Evolutionary conservation across 2,329 filamentous ascomycete species (phyloP).

Genomic region (Calonectria honghensis): DNA sequence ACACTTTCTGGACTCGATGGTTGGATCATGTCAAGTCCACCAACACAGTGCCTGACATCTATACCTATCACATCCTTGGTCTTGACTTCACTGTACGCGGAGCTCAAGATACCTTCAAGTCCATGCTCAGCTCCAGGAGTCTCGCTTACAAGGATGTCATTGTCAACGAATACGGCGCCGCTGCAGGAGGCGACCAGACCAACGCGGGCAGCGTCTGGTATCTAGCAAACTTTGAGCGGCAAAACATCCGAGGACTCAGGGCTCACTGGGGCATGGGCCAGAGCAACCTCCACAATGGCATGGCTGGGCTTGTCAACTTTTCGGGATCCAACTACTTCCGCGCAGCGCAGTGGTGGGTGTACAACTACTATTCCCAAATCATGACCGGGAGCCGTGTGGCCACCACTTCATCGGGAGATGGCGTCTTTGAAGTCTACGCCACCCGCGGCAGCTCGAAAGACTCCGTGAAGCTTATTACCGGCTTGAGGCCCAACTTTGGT

Average conservation of each 20-base stretch:
- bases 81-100: constrained; percentile 10
- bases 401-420: not conserved
- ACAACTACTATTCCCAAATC: constrained; percentile 39
- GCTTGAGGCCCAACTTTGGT: constrained; percentile 1
- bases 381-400: constrained; percentile 33
- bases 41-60: constrained; percentile 19
- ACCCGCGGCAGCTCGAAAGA: constrained; percentile 8
- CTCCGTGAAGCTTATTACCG: constrained; percentile 6
- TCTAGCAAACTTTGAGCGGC: constrained; percentile 4
- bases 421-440: constrained; percentile 14
- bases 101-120: constrained; percentile 16
- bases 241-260: constrained; percentile 3
- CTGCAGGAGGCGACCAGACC: constrained; percentile 12
- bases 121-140: constrained; percentile 12
- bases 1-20: constrained; percentile 14
- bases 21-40: constrained; percentile 13
- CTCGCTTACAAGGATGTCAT: constrained; percentile 15
- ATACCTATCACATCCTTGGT: constrained; percentile 2
- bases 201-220: constrained; percentile 9
- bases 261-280: constrained; percentile 14
- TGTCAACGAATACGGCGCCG: constrained; percentile 11
- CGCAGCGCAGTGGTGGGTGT: constrained; percentile 38
- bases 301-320: constrained; percentile 28
- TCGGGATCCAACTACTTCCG: constrained; percentile 34
- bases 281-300: constrained; percentile 16